Percentiles rank a stretch among this genome's conserved stretches.
Conservation (phyloP, 345 rosid genomes). For the Heritiera fomes region DNA sequence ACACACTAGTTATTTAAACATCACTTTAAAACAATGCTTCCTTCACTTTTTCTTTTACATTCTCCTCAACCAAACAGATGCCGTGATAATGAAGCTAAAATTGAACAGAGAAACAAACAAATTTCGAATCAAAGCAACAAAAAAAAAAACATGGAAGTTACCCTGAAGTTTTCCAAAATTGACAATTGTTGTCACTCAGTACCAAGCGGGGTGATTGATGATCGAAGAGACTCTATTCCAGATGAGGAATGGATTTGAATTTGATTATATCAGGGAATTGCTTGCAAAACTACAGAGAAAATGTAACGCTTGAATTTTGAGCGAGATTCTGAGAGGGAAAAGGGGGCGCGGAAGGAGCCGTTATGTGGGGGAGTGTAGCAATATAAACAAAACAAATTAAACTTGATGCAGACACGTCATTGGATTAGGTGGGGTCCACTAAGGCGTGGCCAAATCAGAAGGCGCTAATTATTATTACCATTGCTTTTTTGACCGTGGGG, state of each 20-base stretch:
- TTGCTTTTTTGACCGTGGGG: neutral
- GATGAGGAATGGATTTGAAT: neutral
- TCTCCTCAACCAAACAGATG: constrained; percentile 11
- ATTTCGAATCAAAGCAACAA: neutral
- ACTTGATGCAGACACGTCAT: constrained; percentile 30
- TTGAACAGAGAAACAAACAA: constrained; percentile 5
- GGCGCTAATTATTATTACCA: neutral
- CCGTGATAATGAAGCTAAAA: neutral
- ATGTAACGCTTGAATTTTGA: constrained; percentile 40
- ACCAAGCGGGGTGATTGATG: constrained; percentile 19
- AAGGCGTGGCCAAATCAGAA: neutral
- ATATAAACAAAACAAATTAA: neutral
- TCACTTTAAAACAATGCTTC: neutral
- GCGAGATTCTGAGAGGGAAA: constrained; percentile 19
- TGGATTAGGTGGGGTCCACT: neutral
- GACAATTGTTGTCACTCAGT: neutral
- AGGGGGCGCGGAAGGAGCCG: constrained; percentile 44
- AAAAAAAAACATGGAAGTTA: neutral
- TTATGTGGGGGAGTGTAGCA: constrained; percentile 20
- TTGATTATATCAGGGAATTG: neutral
- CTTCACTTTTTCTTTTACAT: neutral
- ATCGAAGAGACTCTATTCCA: neutral
- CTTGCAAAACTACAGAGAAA: neutral
- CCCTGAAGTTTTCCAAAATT: constrained; percentile 3
- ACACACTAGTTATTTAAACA: neutral